Conservation (phyloP, 1,284 basidiomycete genomes). For the Irpex lacteus region DNA sequence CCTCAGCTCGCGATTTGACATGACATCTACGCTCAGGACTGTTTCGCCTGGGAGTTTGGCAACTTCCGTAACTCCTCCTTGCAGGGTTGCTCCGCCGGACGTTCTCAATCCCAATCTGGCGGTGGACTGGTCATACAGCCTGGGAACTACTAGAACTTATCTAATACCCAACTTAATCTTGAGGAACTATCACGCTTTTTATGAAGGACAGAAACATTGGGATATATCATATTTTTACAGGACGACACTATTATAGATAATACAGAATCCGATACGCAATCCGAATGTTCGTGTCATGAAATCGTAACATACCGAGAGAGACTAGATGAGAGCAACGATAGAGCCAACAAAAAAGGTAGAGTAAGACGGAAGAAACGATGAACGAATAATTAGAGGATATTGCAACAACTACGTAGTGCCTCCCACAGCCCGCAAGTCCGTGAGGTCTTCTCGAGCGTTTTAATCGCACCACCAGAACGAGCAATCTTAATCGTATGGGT, state of each 20-base stretch:
- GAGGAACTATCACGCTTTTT: background rate
- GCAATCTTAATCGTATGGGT: slow-evolving; percentile 68
- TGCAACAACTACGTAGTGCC: slow-evolving; percentile 1
- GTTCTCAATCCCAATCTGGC: background rate
- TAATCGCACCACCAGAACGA: slow-evolving; percentile 62
- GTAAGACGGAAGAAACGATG: background rate
- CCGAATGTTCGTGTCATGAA: background rate
- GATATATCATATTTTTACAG: background rate
- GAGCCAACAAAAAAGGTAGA: background rate
- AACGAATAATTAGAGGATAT: background rate
- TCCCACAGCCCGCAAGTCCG: slow-evolving; percentile 3
- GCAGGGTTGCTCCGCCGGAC: background rate
- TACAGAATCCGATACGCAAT: background rate
- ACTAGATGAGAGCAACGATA: background rate
- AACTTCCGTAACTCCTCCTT: slow-evolving; percentile 32
- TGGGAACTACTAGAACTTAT: background rate
- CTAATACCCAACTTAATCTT: background rate
- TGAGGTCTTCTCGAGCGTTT: slow-evolving; percentile 24
- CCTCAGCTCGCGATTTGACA: background rate
- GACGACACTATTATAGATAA: background rate
- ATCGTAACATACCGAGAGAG: background rate
- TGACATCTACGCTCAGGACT: slow-evolving; percentile 45
- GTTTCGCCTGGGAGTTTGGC: slow-evolving; percentile 72
- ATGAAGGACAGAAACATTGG: background rate
- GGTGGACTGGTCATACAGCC: background rate